phyloP scores from a whole-genome alignment of 75 land plant genomes.

The Cunninghamia lanceolata region DNA sequence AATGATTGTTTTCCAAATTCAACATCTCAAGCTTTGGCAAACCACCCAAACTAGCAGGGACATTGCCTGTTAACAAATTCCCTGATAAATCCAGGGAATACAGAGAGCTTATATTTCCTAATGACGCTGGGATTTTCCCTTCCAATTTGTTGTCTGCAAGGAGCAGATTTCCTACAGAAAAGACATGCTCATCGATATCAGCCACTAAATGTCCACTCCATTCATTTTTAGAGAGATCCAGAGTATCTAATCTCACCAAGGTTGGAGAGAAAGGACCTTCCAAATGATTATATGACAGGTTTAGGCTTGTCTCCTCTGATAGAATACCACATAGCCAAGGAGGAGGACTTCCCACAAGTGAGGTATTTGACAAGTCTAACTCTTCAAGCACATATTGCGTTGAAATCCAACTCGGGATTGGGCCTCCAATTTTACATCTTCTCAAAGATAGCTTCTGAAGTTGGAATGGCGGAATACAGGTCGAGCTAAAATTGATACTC shows the following conservation, averaged over 20 bases:
- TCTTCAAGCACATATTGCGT: neutral
- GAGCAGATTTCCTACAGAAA: neutral
- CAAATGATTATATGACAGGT: slow-evolving; percentile 15
- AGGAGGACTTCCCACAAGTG: neutral
- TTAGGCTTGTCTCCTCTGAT: neutral
- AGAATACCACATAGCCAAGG: neutral
- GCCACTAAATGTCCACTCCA: slow-evolving; percentile 16
- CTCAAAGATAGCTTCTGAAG: neutral
- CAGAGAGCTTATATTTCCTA: neutral
- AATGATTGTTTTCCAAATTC: slow-evolving; percentile 51
- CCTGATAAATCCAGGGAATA: slow-evolving; percentile 43
- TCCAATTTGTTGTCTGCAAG: neutral
- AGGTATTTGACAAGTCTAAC: neutral
- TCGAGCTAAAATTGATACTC: neutral
- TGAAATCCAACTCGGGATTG: neutral
- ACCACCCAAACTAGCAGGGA: slow-evolving; percentile 46
- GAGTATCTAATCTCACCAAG: neutral
- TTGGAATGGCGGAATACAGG: neutral
- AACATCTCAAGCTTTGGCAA: slow-evolving; percentile 26
- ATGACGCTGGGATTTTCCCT: neutral
- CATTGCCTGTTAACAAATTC: slow-evolving; percentile 48
- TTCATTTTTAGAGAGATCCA: slow-evolving; percentile 38
- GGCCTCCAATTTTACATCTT: neutral
- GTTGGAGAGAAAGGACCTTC: slow-evolving; percentile 22
- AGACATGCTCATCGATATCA: neutral